Percentiles rank a stretch among this genome's conserved stretches.
These are phyloP conservation scores for Teratosphaeria destructans DNA, from an alignment of 2,329 filamentous ascomycete species.

Conservation along the genomic window DNA sequence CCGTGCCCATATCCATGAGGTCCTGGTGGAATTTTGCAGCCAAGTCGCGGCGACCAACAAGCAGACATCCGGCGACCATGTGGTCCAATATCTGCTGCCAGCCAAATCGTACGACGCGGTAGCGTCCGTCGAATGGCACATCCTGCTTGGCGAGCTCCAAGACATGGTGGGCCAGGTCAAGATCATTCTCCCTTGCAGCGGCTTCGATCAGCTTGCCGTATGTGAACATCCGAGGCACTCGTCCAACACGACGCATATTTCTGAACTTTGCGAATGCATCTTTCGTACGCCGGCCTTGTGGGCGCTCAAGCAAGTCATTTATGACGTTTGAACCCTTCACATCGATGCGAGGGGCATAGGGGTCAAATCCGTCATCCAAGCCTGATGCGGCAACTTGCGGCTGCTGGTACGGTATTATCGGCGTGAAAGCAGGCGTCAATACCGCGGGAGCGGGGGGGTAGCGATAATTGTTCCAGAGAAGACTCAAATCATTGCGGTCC, in stretches of 20 bases:
- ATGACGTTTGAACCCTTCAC: slow-evolving; percentile 89
- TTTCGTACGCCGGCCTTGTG: slow-evolving; percentile 58
- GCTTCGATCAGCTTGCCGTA: slow-evolving; percentile 92
- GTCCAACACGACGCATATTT: slow-evolving; percentile 85
- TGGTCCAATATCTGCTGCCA: slow-evolving; percentile 95
- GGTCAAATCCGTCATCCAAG: slow-evolving; percentile 72
- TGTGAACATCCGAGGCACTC: slow-evolving; percentile 89
- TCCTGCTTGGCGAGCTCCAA: slow-evolving; percentile 81
- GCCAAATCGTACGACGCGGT: slow-evolving; percentile 79
- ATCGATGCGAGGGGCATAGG: slow-evolving; percentile 81
- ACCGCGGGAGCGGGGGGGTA: slow-evolving; percentile 33
- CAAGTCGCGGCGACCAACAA: slow-evolving; percentile 65
- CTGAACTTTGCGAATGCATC: slow-evolving; percentile 76
- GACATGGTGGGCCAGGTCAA: slow-evolving; percentile 75
- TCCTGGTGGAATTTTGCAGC: slow-evolving; percentile 87
- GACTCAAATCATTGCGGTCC: slow-evolving; percentile 36
- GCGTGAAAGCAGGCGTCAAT: slow-evolving; percentile 41
- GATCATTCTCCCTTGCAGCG: slow-evolving; percentile 75
- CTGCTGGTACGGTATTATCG: slow-evolving; percentile 33
- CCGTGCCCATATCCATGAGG: slow-evolving; percentile 76
- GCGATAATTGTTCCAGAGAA: slow-evolving; percentile 50
- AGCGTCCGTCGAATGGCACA: slow-evolving; percentile 74
- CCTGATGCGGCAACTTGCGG: slow-evolving; percentile 39
- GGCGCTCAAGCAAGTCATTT: slow-evolving; percentile 77
- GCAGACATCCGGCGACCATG: slow-evolving; percentile 88